Evolutionary conservation across 768 basidiomycete species (phyloP).

Genomic region (Boletus tylopilopsis): DNA sequence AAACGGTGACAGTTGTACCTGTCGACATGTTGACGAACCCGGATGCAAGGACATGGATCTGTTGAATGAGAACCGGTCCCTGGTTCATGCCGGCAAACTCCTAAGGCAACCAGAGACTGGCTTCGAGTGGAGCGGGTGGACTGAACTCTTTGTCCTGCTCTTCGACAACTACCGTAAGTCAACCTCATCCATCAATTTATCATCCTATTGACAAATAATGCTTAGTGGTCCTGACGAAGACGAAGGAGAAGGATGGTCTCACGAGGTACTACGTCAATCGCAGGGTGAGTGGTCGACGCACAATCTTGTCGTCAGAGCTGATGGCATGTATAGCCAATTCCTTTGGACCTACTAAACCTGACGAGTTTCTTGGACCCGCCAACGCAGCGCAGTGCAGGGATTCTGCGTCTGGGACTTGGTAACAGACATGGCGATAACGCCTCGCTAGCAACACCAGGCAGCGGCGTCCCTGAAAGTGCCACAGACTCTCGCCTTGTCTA

Average conservation of each 20-base stretch:
- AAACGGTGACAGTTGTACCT: not conserved
- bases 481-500: constrained; percentile 74
- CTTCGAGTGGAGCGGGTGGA: constrained; percentile 87
- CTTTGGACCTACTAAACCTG: constrained; percentile 83
- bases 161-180: constrained; percentile 92
- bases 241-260: constrained; percentile 71
- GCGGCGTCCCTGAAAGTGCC: constrained; percentile 35
- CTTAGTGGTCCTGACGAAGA: constrained; percentile 85
- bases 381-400: constrained; percentile 67
- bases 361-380: constrained; percentile 80
- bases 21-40: not conserved
- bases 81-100: constrained; percentile 81
- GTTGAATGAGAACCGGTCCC: constrained; percentile 72
- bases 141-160: constrained; percentile 82
- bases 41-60: constrained; percentile 80
- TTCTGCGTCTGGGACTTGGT: constrained; percentile 59
- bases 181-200: no score
- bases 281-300: constrained; percentile 46
- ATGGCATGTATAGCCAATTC: constrained; percentile 65
- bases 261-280: constrained; percentile 78
- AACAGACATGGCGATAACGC: constrained; percentile 31
- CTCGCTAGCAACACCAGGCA: constrained; percentile 26
- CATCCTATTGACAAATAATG: constrained; percentile 9
- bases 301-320: not conserved
- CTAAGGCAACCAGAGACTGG: constrained; percentile 86